phyloP scores from a whole-genome alignment of 768 basidiomycete genomes.

The Mycena filopes region DNA sequence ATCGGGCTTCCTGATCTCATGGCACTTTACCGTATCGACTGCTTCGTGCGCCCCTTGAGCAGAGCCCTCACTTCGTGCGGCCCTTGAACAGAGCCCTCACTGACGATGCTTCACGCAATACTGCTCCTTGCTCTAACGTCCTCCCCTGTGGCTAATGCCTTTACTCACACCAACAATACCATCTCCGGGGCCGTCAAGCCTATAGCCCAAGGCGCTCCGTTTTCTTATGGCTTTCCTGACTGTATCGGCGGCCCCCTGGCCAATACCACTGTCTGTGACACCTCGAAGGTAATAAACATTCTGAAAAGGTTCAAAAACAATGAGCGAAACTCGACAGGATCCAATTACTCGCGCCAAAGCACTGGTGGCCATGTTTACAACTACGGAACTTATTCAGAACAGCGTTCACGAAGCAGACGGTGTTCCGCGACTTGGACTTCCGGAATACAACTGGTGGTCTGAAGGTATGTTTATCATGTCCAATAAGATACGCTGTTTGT shows the following conservation, averaged over 20 bases:
- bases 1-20: not conserved
- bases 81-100: slow-evolving; percentile 5
- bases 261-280: slow-evolving; percentile 59
- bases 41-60: not conserved
- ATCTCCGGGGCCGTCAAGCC: slow-evolving; percentile 17
- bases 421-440: slow-evolving; percentile 67
- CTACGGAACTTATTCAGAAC: slow-evolving; percentile 61
- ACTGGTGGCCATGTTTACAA: slow-evolving; percentile 58
- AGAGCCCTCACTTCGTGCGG: not conserved
- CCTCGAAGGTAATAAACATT: no score
- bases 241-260: slow-evolving; percentile 58
- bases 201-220: not conserved
- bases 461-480: no score
- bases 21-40: not conserved
- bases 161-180: slow-evolving; percentile 11
- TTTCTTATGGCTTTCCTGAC: slow-evolving; percentile 56
- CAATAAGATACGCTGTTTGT: no score
- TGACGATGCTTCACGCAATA: no score
- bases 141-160: slow-evolving; percentile 9
- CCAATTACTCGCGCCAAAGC: slow-evolving; percentile 61
- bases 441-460: slow-evolving; percentile 70
- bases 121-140: slow-evolving; percentile 24
- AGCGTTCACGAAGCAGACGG: slow-evolving; percentile 62
- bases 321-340: no score
- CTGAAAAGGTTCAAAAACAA: no score